These are phyloP conservation scores for Fusarium agapanthi DNA, from an alignment of 2,329 filamentous ascomycete species.

Conservation along the genomic window DNA sequence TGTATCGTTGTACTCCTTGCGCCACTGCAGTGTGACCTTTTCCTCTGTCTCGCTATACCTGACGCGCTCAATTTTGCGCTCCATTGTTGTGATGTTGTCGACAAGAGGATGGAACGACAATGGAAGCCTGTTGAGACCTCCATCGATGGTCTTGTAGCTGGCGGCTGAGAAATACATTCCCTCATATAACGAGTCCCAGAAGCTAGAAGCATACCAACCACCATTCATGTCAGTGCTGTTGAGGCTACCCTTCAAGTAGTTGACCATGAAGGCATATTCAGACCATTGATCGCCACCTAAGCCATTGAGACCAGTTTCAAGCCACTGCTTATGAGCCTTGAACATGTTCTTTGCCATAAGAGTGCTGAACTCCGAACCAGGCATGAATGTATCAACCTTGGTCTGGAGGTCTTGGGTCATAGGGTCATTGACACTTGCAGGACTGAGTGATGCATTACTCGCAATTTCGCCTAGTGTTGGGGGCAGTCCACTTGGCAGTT, in stretches of 20 bases:
- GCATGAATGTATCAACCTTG: not conserved
- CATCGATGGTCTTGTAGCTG: conserved; percentile 1
- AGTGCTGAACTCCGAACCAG: not conserved
- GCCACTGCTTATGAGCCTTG: conserved; percentile 15
- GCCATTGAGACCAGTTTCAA: not conserved
- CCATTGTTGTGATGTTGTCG: not conserved
- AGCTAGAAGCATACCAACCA: not conserved
- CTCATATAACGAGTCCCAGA: not conserved
- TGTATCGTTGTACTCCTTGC: not conserved
- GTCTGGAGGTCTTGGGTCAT: not conserved
- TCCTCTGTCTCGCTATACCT: not conserved
- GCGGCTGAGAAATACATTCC: not conserved
- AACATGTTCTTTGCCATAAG: conserved; percentile 18
- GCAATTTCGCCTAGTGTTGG: not conserved
- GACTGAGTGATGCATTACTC: not conserved
- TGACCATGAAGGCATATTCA: conserved; percentile 1
- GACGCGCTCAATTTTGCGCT: conserved; percentile 2
- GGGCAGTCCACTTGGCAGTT: not conserved
- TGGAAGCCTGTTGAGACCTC: not conserved
- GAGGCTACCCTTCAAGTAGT: conserved; percentile 1
- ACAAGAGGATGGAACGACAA: not conserved
- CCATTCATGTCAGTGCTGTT: conserved; percentile 9
- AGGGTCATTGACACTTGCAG: fast-evolving
- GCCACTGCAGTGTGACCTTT: not conserved
- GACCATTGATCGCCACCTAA: conserved; percentile 12